Percentiles rank a stretch among this genome's conserved stretches.
Evolutionary conservation across 2,329 filamentous ascomycete species (phyloP).

Genomic region (Neofusicoccum umdonicola): DNA sequence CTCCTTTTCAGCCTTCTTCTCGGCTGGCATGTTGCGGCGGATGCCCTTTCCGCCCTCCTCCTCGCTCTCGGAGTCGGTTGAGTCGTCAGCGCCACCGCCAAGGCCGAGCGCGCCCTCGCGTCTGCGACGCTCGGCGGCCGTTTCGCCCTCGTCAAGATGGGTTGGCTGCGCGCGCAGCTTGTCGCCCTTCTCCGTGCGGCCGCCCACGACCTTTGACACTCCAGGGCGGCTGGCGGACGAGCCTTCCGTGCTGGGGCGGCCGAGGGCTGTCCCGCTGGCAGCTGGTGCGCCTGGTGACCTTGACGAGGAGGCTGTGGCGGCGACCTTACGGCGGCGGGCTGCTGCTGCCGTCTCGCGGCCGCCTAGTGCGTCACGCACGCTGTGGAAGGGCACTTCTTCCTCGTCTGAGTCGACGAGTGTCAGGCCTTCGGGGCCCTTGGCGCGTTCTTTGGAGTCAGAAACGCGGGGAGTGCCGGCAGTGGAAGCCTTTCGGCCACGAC

Average conservation of each 20-base stretch:
- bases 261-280: conserved; percentile 25
- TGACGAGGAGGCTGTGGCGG: neutral
- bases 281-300: conserved; percentile 29
- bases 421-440: conserved; percentile 38
- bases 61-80: conserved; percentile 54
- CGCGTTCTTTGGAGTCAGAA: conserved; percentile 5
- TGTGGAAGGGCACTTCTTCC: conserved; percentile 48
- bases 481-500: neutral
- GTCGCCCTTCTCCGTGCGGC: conserved; percentile 20
- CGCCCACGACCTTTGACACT: neutral
- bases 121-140: conserved; percentile 70
- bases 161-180: conserved; percentile 14
- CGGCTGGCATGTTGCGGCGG: neutral
- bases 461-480: neutral
- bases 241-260: conserved; percentile 23
- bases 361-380: conserved; percentile 38
- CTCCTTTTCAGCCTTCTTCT: neutral
- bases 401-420: conserved; percentile 47
- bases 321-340: conserved; percentile 40
- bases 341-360: conserved; percentile 35
- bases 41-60: conserved; percentile 20
- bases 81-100: conserved; percentile 26
- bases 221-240: neutral
- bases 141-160: conserved; percentile 56
- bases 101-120: conserved; percentile 72